These are phyloP conservation scores for Ceratocystis papillata DNA, from an alignment of 2,329 filamentous ascomycete species.

Conservation along the genomic window DNA sequence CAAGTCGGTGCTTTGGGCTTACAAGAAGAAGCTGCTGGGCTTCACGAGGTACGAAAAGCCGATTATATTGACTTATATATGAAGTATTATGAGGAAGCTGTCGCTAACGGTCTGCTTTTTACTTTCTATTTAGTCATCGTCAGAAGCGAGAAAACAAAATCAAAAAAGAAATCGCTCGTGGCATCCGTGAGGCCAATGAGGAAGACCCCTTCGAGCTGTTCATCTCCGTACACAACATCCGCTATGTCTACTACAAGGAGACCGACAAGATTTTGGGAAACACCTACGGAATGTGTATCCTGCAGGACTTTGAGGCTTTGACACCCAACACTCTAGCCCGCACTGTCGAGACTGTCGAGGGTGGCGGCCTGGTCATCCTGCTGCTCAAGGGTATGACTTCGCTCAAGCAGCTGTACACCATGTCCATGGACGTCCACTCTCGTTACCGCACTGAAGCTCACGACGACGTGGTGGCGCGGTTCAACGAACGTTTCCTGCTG, in stretches of 20 bases:
- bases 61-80: too few species aligned
- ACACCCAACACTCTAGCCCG: constrained; percentile 93
- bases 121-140: constrained; percentile 53
- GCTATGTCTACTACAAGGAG: constrained; percentile 99
- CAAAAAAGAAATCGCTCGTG: constrained; percentile 94
- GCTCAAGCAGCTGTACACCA: constrained; percentile 89
- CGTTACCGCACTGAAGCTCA: constrained; percentile 94
- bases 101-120: background rate
- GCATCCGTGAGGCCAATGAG: constrained; percentile 79
- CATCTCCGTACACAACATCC: constrained; percentile 89
- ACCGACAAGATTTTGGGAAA: constrained; percentile 97
- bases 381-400: constrained; percentile 94
- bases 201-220: constrained; percentile 97
- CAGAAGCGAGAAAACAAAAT: constrained; percentile 98
- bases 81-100: background rate
- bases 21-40: constrained; percentile 92
- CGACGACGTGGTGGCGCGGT: constrained; percentile 84
- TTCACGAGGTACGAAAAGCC: constrained; percentile 56
- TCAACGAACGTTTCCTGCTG: constrained; percentile 95
- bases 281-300: constrained; percentile 95
- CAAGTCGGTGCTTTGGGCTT: constrained; percentile 95
- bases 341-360: constrained; percentile 95
- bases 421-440: constrained; percentile 97
- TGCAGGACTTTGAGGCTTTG: constrained; percentile 95
- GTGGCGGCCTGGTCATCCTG: constrained; percentile 80